phyloP scores from a whole-genome alignment of 1,284 basidiomycete species.

The Cutaneotrichosporon sp. region DNA sequence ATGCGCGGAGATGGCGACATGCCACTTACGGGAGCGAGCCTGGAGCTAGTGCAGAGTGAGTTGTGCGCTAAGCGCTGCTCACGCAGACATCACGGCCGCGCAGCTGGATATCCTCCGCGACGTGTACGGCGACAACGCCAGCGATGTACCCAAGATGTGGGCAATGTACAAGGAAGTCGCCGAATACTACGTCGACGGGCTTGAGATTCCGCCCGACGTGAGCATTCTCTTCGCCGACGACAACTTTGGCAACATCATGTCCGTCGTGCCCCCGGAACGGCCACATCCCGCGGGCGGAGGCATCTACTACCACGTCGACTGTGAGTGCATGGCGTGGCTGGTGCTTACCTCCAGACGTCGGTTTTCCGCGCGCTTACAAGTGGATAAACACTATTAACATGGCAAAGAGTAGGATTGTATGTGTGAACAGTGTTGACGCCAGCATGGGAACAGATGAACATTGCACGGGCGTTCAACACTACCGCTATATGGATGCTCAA shows the following conservation, averaged over 20 bases:
- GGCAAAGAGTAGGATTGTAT: constrained; percentile 20
- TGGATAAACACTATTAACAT: constrained; percentile 41
- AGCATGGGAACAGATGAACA: constrained; percentile 35
- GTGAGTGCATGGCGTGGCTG: constrained; percentile 18
- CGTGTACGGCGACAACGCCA: constrained; percentile 53
- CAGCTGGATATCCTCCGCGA: constrained; percentile 58
- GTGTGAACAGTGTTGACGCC: neutral
- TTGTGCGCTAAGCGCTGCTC: neutral
- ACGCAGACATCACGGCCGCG: constrained; percentile 52
- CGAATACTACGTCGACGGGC: constrained; percentile 60
- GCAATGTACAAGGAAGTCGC: constrained; percentile 58
- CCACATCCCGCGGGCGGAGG: constrained; percentile 59
- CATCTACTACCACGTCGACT: constrained; percentile 60
- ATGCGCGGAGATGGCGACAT: constrained; percentile 31
- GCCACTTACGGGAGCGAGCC: constrained; percentile 20
- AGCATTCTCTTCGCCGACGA: constrained; percentile 34
- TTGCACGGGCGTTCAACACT: constrained; percentile 28
- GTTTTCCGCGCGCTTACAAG: constrained; percentile 46
- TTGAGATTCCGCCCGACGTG: constrained; percentile 33
- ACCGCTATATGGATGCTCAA: constrained; percentile 45
- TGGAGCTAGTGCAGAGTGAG: constrained; percentile 8
- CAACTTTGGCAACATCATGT: constrained; percentile 42
- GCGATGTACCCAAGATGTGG: constrained; percentile 55
- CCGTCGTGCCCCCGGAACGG: constrained; percentile 53
- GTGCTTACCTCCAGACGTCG: constrained; percentile 18